Evolutionary conservation across 2,329 filamentous ascomycete genomes (phyloP).

Genomic region (Sporothrix phasma): DNA sequence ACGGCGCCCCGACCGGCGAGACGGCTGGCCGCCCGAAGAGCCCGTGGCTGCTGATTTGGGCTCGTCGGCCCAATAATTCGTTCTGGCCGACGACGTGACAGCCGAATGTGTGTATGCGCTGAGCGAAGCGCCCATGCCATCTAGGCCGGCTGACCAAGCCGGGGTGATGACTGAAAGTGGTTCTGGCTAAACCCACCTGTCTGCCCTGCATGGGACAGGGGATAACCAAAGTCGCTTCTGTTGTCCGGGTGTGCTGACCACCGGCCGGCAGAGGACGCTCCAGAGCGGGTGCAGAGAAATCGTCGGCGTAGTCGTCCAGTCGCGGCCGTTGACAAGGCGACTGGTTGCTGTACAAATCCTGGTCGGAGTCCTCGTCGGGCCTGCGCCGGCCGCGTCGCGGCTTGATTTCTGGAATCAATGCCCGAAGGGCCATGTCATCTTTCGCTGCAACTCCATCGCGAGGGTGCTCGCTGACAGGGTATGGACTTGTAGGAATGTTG

Average conservation of each 20-base stretch:
- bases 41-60: constrained; percentile 62
- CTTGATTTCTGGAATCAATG: constrained; percentile 67
- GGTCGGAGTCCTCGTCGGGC: constrained; percentile 44
- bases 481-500: constrained; percentile 56
- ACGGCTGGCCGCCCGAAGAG: constrained; percentile 43
- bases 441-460: constrained; percentile 77
- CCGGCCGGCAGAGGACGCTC: constrained; percentile 37
- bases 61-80: constrained; percentile 51
- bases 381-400: constrained; percentile 54
- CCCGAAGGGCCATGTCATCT: constrained; percentile 79
- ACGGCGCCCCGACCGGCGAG: constrained; percentile 44
- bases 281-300: constrained; percentile 34
- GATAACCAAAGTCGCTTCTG: constrained; percentile 29
- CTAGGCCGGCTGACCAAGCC: constrained; percentile 34
- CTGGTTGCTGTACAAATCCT: constrained; percentile 31
- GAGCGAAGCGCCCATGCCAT: constrained; percentile 49
- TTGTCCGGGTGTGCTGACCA: constrained; percentile 39
- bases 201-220: not conserved
- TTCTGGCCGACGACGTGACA: constrained; percentile 53
- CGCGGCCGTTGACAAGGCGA: constrained; percentile 51
- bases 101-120: constrained; percentile 70
- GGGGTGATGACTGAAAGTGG: constrained; percentile 26
- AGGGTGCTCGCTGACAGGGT: constrained; percentile 52
- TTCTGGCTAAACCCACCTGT: not conserved
- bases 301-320: constrained; percentile 27